A percentile compares a stretch with the other conserved stretches of the same genome.
These are phyloP conservation scores for Nicotiana sylvestris DNA, from an alignment of 257 asterid species.

Conservation along the genomic window DNA sequence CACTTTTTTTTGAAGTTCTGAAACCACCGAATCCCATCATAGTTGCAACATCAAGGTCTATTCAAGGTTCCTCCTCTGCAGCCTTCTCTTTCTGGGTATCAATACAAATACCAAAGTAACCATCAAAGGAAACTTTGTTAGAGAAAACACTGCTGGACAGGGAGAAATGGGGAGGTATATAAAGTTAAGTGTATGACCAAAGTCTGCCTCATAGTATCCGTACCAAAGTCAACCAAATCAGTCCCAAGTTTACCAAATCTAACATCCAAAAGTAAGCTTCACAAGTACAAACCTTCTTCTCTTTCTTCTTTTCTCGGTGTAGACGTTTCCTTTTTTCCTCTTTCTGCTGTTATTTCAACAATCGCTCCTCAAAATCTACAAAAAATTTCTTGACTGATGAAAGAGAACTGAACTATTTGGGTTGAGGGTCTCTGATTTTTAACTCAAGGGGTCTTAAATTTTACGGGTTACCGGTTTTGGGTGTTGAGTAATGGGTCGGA, in stretches of 20 bases:
- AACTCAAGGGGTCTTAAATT: no score
- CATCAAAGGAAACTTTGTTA: neutral
- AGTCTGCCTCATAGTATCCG: neutral
- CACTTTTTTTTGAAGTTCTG: constrained; percentile 68
- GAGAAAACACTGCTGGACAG: neutral
- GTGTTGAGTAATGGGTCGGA: no score
- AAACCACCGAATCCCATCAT: constrained; percentile 99
- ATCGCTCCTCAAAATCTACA: constrained; percentile 81
- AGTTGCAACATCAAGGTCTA: constrained; percentile 89
- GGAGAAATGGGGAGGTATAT: neutral
- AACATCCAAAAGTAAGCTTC: neutral
- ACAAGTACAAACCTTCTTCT: constrained; percentile 63
- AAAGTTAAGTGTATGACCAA: neutral
- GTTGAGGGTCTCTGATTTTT: no score
- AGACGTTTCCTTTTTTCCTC: constrained; percentile 92
- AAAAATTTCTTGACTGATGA: neutral
- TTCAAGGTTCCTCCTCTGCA: constrained; percentile 78
- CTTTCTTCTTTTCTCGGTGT: constrained; percentile 91
- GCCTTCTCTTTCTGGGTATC: constrained; percentile 68
- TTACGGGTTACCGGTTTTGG: no score
- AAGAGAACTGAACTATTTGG: neutral
- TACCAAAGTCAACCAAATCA: neutral
- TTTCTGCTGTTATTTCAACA: constrained; percentile 85
- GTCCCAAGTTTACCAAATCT: neutral
- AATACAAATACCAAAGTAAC: constrained; percentile 1